These are phyloP conservation scores for Aspergillus campestris DNA, from an alignment of 495 filamentous ascomycete species.

Conservation along the genomic window DNA sequence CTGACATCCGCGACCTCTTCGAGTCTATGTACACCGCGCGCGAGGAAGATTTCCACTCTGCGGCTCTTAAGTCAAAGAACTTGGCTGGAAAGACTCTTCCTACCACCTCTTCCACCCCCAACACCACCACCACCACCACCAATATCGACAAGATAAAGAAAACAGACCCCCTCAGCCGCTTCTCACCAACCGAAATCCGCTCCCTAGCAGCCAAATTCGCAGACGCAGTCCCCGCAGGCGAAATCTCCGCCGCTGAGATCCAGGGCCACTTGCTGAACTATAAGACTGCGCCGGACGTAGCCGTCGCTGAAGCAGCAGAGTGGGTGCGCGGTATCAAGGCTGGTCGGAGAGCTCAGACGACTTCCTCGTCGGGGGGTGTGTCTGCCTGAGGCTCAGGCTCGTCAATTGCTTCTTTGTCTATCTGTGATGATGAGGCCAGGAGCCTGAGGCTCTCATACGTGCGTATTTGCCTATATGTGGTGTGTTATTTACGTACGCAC, in stretches of 20 bases:
- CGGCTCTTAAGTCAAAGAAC: no score
- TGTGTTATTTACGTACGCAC: no score
- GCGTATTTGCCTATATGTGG: no score
- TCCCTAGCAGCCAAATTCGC: constrained; percentile 51
- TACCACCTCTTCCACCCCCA: no score
- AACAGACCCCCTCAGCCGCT: not conserved
- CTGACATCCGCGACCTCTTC: constrained; percentile 61
- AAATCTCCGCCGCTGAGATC: constrained; percentile 69
- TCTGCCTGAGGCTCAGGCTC: no score
- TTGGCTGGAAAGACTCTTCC: no score
- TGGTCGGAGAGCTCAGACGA: no score
- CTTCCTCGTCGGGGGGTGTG: no score
- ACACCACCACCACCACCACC: not conserved
- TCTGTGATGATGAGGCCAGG: constrained; percentile 20
- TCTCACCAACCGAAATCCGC: constrained; percentile 20
- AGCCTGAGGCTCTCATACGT: constrained; percentile 26
- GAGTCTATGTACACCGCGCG: constrained; percentile 54
- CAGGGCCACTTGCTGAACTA: constrained; percentile 67
- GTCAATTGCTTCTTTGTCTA: no score
- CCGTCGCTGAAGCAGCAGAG: constrained; percentile 44
- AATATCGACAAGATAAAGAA: not conserved
- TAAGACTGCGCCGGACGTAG: constrained; percentile 52
- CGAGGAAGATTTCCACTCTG: constrained; percentile 16
- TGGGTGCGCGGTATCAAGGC: constrained; percentile 37
- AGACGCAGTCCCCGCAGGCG: constrained; percentile 47